Evolutionary conservation across 768 basidiomycete genomes (phyloP), one percentile per base, ranked within the genome.

Genomic region (Astraeus odoratus): DNA sequence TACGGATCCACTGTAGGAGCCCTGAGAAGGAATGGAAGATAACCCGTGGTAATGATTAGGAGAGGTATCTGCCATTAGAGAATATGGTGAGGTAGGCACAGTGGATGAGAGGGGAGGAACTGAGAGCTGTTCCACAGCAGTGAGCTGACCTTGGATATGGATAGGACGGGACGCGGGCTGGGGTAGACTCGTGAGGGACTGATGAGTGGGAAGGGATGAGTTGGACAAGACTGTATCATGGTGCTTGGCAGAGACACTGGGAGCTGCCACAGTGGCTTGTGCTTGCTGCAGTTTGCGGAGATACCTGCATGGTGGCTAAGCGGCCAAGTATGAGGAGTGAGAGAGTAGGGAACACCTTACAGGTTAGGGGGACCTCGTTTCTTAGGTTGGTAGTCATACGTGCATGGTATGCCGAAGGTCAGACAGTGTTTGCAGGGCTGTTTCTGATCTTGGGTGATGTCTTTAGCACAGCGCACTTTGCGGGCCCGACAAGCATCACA

Each of bases 281-380:
- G 71, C 83, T 62, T 88, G 86, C 66, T 90, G 87, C 22, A 89
- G 71, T 19, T 86, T 75, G 33, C 87, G 78, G 38, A 91, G 68
- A 61, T 90, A 91, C 46, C 85, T 90, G 51, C 22, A 19, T 10
- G 27, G 29, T 16, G 8, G 18, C 16, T 29, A 7, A 29, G 18
- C 30, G 3, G 18, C 22, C 50, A 36, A 51, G 39, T n/a, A n/a
- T n/a, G n/a, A n/a, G n/a, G n/a, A n/a, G n/a, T n/a, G 16, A 16
- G 5, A 22, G 6, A 19, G 1, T 20, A 34, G 24, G 26, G 27
- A 19, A 22, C 34, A 8, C 23, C 81, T 65, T 65, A 94, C 86
- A 92, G 72, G 64, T 94, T 94, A 2, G 91, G 92, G 3, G 92
- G 92, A 0, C 92, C 92, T 45, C 92, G 73, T 65, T 94, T 94